A percentile compares a stretch with the other conserved stretches of the same genome.
These are phyloP conservation scores for Cyclotella baltica DNA, from an alignment of 108 stramenopile genomes.

Conservation along the genomic window DNA sequence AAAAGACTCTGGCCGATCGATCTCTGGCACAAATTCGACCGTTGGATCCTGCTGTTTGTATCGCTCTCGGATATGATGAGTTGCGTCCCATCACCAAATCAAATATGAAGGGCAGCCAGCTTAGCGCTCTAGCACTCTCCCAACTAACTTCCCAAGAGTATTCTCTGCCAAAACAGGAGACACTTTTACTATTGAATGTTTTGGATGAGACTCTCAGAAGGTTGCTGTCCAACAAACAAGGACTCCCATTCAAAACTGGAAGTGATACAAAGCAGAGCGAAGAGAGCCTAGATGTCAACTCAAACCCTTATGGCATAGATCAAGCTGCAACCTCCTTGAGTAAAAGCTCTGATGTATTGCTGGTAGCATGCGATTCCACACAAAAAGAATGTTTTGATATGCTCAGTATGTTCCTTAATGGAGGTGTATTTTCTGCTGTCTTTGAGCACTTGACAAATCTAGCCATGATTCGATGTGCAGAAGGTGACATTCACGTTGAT, in stretches of 20 bases:
- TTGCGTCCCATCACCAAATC: conserved; percentile 28
- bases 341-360: conserved; percentile 4
- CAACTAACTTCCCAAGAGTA: conserved; percentile 20
- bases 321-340: not conserved
- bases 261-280: conserved; percentile 26
- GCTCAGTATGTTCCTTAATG: conserved; percentile 35
- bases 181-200: conserved; percentile 8
- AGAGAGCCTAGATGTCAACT: conserved; percentile 27
- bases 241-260: not conserved
- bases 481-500: conserved; percentile 22
- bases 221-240: not conserved
- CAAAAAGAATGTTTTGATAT: conserved; percentile 29
- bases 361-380: conserved; percentile 23
- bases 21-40: conserved; percentile 42
- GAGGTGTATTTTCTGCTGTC: conserved; percentile 44
- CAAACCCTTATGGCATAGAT: conserved; percentile 37
- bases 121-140: conserved; percentile 16
- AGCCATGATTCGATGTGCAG: conserved; percentile 40
- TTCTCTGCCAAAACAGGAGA: not conserved
- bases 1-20: conserved; percentile 35
- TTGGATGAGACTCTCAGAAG: conserved; percentile 5
- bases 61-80: conserved; percentile 53
- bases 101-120: conserved; percentile 18
- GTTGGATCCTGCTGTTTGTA: conserved; percentile 45
- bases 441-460: conserved; percentile 53